Base-by-base conservation (phyloP, 805 yeast genomes). In the Yarrowia divulgata region DNA sequence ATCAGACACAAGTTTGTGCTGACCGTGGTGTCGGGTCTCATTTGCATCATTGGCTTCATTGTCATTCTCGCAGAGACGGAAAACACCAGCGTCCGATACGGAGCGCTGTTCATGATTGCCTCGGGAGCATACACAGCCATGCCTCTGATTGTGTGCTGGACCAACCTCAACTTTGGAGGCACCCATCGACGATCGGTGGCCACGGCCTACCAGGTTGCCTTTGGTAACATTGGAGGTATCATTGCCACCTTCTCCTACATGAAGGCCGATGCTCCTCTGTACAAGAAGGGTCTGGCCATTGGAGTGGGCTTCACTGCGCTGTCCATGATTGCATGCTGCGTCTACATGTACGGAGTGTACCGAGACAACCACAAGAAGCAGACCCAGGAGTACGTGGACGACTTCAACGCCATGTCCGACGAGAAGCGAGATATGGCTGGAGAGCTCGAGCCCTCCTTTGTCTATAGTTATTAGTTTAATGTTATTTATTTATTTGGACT, bases 221-320 rank as follows among this genome's bases (percentile, higher is more conserved):
- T 88, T 73, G 92, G 91, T 67, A 88, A 88, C 77, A 87, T 87
- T 74, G 92, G 92, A 55, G 92, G 91, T 71, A 88, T 88, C 73
- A 82, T 88, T 68, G 80, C 91, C 8, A 83, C 90, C 2, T 88
- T 82, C 72, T 78, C 87, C 32, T 88, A 85, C 79, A 80, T 86
- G 60, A 73, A 83, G 49, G 73, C 76, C 48, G 90, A 88, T 71
- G 82, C 89, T 18, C 92, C 92, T 29, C 78, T 78, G 34, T 88
- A 84, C 75, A 80, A 74, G 40, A 85, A 83, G 52, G 93, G 91
- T 48, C 77, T 85, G 69, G 77, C 84, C 58, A 80, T 86, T 37
- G 78, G 85, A 69, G 75, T 88, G 63, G 88, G 85, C 0, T 82
- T 85, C 70, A 75, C 80, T 4, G 76, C 75, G 12, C 78, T 87